Conservation (phyloP, 805 yeast species). For the Scheffersomyces stipitis region DNA sequence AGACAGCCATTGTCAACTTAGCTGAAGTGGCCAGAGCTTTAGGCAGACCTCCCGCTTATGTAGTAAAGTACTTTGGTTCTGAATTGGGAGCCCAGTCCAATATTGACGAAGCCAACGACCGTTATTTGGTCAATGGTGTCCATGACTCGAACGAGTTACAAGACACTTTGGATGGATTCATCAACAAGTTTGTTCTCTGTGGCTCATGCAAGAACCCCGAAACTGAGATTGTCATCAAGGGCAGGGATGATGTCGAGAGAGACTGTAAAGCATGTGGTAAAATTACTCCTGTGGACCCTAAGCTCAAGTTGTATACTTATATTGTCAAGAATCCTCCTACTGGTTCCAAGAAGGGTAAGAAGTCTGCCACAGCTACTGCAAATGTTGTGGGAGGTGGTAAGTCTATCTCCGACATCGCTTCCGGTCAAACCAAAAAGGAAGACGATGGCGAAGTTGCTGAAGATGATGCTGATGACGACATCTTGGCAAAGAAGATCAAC, state of each 20-base stretch:
- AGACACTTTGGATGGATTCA: slow-evolving; percentile 92
- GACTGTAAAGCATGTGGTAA: slow-evolving; percentile 99
- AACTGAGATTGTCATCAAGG: slow-evolving; percentile 82
- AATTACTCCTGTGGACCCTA: slow-evolving; percentile 76
- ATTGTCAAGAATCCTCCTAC: slow-evolving; percentile 88
- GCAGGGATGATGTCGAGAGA: slow-evolving; percentile 71
- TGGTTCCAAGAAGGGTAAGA: slow-evolving; percentile 55
- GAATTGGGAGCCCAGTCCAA: slow-evolving; percentile 97
- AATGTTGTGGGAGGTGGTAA: slow-evolving; percentile 86
- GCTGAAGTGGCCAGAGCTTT: slow-evolving; percentile 93
- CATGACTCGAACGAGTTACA: slow-evolving; percentile 90
- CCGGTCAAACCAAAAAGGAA: slow-evolving; percentile 35
- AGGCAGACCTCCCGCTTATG: slow-evolving; percentile 88
- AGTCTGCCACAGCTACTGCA: slow-evolving; percentile 82
- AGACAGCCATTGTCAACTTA: slow-evolving; percentile 87
- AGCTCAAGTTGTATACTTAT: slow-evolving; percentile 83
- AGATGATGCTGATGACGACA: slow-evolving; percentile 64
- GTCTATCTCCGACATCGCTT: slow-evolving; percentile 76
- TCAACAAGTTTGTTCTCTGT: slow-evolving; percentile 89
- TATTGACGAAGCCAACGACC: slow-evolving; percentile 74
- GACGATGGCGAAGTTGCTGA: slow-evolving; percentile 41
- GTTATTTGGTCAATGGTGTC: slow-evolving; percentile 91
- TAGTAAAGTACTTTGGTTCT: slow-evolving; percentile 92
- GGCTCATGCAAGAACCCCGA: slow-evolving; percentile 96
- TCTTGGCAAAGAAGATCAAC: slow-evolving; percentile 72